Percentiles rank a stretch among this genome's conserved stretches.
phyloP scores from a whole-genome alignment of 306 rosid genomes.

The Trifolium dubium region DNA sequence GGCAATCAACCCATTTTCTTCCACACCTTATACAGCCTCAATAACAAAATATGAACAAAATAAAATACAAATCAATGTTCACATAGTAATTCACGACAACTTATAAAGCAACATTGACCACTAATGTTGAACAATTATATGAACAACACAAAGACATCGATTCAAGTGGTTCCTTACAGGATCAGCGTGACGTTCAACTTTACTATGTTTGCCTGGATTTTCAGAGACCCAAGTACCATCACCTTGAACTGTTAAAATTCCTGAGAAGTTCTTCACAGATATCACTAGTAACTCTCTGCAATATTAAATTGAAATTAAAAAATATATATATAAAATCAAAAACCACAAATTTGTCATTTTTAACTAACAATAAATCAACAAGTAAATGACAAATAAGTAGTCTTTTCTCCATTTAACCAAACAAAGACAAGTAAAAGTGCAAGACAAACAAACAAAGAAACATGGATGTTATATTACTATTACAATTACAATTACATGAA shows the following conservation, averaged over 20 bases:
- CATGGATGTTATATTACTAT: slow-evolving; percentile 10
- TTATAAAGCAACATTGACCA: slow-evolving; percentile 16
- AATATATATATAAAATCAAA: slow-evolving; percentile 37
- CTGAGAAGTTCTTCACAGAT: slow-evolving; percentile 75
- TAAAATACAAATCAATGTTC: slow-evolving; percentile 6
- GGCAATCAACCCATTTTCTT: slow-evolving; percentile 15
- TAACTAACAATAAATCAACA: background rate
- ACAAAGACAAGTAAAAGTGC: slow-evolving; percentile 1
- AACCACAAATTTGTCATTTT: background rate
- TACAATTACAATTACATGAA: no score
- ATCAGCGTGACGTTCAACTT: slow-evolving; percentile 60
- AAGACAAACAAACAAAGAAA: background rate
- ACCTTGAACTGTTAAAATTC: slow-evolving; percentile 60
- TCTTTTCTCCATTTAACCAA: slow-evolving; percentile 7
- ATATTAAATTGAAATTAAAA: slow-evolving; percentile 17
- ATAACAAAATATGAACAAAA: slow-evolving; percentile 28
- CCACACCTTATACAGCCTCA: slow-evolving; percentile 10
- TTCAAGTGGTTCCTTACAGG: slow-evolving; percentile 59
- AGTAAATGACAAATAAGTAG: background rate
- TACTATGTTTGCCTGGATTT: slow-evolving; percentile 50
- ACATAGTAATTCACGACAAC: slow-evolving; percentile 10
- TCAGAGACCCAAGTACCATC: slow-evolving; percentile 79
- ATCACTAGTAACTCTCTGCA: slow-evolving; percentile 70
- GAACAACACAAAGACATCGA: background rate
- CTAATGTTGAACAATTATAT: background rate